These are phyloP conservation scores for Musa troglodytarum DNA, from an alignment of 176 grass and related monocot genomes.

Conservation along the genomic window DNA sequence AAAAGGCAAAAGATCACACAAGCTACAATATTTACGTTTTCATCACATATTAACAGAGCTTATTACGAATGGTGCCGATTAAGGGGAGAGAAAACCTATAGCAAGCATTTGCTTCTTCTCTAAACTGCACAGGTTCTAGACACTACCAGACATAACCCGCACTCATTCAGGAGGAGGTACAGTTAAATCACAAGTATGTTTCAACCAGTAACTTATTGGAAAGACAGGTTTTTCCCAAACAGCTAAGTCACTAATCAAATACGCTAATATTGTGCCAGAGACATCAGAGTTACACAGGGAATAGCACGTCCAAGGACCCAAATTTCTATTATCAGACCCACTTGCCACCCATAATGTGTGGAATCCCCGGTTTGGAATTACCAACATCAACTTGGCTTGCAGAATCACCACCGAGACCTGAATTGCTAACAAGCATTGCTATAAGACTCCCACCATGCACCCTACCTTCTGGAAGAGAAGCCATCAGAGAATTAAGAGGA, in stretches of 20 bases:
- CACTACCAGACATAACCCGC: no score
- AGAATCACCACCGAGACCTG: background rate
- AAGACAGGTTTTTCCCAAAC: background rate
- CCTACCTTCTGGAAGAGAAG: slow-evolving; percentile 40
- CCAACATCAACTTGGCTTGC: background rate
- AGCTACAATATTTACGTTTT: no score
- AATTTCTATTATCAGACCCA: background rate
- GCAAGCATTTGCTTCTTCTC: no score
- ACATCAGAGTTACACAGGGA: background rate
- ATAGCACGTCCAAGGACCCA: background rate
- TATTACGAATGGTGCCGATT: no score
- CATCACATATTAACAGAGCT: no score
- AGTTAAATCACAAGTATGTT: background rate
- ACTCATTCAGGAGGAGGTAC: no score
- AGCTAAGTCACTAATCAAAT: background rate
- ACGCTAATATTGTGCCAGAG: background rate
- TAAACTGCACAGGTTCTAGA: no score
- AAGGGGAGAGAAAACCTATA: no score
- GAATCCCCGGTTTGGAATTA: background rate
- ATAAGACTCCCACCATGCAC: slow-evolving; percentile 42
- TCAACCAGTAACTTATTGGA: background rate
- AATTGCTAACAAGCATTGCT: slow-evolving; percentile 24
- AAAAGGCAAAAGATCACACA: no score
- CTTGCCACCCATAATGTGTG: background rate
- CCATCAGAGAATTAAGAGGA: background rate